phyloP scores from a whole-genome alignment of 768 basidiomycete species.

The Pholiota microspora region DNA sequence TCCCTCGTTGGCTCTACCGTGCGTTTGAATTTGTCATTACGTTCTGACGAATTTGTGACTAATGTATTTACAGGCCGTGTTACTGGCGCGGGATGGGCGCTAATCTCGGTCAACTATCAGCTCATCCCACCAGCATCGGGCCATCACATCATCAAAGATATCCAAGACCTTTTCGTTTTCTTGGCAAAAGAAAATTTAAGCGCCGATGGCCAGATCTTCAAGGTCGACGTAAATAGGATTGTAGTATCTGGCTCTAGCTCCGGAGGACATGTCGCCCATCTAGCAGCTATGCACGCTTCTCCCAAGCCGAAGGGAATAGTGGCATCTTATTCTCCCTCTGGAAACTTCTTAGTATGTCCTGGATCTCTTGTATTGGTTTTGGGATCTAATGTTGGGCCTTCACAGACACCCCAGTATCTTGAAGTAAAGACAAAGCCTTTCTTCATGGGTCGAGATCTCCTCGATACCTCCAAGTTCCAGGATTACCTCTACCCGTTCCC shows the following conservation, averaged over 20 bases:
- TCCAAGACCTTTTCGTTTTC: constrained; percentile 35
- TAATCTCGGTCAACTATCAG: constrained; percentile 64
- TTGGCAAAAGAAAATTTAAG: background rate
- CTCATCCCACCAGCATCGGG: constrained; percentile 54
- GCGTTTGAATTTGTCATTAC: constrained; percentile 15
- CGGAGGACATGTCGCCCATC: constrained; percentile 59
- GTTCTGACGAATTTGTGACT: background rate
- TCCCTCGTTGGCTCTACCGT: constrained; percentile 67
- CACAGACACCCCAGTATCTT: constrained; percentile 50
- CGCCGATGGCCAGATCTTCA: constrained; percentile 10
- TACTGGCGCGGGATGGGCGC: constrained; percentile 44
- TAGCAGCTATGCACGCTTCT: constrained; percentile 47
- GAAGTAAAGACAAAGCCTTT: constrained; percentile 45
- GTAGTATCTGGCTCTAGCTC: constrained; percentile 58
- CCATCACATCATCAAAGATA: constrained; percentile 56
- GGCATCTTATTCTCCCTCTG: constrained; percentile 61
- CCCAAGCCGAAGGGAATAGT: constrained; percentile 56
- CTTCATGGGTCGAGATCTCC: constrained; percentile 28
- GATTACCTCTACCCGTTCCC: constrained; percentile 46
- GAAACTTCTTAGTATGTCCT: constrained; percentile 44
- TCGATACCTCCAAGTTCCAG: constrained; percentile 46
- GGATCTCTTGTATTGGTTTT: background rate
- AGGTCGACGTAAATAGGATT: constrained; percentile 42
- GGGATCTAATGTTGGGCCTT: background rate
- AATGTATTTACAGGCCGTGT: constrained; percentile 38